Evolutionary conservation across 768 basidiomycete genomes (phyloP), one percentile per base, ranked within the genome.

Genomic region (Gloeopeniophorella convolvens): DNA sequence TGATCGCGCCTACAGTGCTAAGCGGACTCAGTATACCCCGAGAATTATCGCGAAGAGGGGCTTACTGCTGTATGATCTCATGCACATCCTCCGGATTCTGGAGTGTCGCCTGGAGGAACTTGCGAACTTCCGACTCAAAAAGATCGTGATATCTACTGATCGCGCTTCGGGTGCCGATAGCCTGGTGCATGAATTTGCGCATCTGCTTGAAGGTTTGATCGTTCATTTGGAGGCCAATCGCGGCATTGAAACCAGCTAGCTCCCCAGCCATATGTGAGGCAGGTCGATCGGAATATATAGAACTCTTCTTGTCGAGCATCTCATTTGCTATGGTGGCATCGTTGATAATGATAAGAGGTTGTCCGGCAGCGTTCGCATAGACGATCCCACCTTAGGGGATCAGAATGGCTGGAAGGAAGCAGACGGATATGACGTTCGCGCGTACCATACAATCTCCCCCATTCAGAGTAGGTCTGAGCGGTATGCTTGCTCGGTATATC

Each of bases 181-280:
- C n/a, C n/a, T n/a, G n/a, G n/a, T n/a, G n/a, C n/a, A n/a, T n/a
- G n/a, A n/a, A n/a, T n/a, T n/a, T n/a, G n/a, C n/a, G n/a, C n/a
- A n/a, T n/a, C n/a, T n/a, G n/a, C n/a, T n/a, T n/a, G n/a, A n/a
- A n/a, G n/a, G n/a, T n/a, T n/a, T n/a, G n/a, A n/a, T n/a, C n/a
- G n/a, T n/a, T n/a, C n/a, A n/a, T n/a, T n/a, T n/a, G n/a, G n/a
- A n/a, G n/a, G n/a, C n/a, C n/a, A n/a, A n/a, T n/a, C n/a, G n/a
- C n/a, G n/a, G n/a, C n/a, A n/a, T 36, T 21, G 27, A 42, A 50
- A 11, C 49, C 49, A 11, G 35, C 42, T 20, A 50, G 27, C 26
- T 50, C 42, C n/a, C 49, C 49, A 11, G 49, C 49, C 49, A 50
- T 50, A 10, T 44, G 35, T 18, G 42, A 18, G 16, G 42, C n/a